Conservation (phyloP, 2,329 filamentous ascomycete species). For the Coleophoma eucalyptorum region DNA sequence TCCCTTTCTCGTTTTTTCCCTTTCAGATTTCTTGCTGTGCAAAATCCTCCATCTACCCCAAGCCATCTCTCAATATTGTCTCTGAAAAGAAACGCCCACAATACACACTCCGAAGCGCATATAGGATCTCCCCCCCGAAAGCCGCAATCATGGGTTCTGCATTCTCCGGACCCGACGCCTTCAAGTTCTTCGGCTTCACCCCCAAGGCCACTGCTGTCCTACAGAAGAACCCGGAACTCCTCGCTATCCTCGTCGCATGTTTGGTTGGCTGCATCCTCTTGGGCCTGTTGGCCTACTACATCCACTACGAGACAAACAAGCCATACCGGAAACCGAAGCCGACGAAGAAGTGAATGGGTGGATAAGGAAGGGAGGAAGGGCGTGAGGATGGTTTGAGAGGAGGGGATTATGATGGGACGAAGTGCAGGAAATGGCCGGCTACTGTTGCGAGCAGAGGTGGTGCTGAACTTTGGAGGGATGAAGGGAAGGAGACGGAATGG, state of each 20-base stretch:
- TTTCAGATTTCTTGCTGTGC: too few species aligned
- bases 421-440: too few species aligned
- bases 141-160: conserved; percentile 19
- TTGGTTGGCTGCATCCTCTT: conserved; percentile 11
- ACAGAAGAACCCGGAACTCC: conserved; percentile 18
- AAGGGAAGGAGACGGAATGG: too few species aligned
- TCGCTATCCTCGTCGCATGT: conserved; percentile 20
- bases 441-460: too few species aligned
- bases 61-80: too few species aligned
- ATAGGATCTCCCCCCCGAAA: background rate
- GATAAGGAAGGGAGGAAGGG: too few species aligned
- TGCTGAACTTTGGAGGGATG: too few species aligned
- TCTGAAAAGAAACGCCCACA: too few species aligned
- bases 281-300: conserved; percentile 19
- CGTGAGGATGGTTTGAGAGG: too few species aligned
- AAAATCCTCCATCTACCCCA: too few species aligned
- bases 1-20: too few species aligned
- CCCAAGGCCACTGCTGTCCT: conserved; percentile 26
- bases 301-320: conserved; percentile 24
- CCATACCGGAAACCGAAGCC: conserved; percentile 25
- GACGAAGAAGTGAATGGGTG: conserved; percentile 10
- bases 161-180: conserved; percentile 28
- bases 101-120: conserved; percentile 1
- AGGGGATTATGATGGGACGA: too few species aligned
- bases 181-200: conserved; percentile 28